A percentile compares a stretch with the other conserved stretches of the same genome.
Evolutionary conservation across 768 basidiomycete genomes (phyloP).

Genomic region (Leccinum variicolor): DNA sequence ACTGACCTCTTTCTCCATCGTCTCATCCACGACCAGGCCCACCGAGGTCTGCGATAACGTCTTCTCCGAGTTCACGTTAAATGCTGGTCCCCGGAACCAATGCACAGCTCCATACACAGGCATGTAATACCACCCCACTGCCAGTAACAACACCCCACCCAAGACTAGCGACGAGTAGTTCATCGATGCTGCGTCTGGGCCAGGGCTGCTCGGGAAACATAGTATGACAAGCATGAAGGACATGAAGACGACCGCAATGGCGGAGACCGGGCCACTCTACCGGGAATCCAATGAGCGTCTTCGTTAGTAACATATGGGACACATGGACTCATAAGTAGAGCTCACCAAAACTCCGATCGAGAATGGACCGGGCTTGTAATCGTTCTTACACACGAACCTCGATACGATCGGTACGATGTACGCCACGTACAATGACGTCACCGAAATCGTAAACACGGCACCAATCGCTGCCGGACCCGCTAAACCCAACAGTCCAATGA

Average conservation of each 20-base stretch:
- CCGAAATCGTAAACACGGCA: constrained; percentile 50
- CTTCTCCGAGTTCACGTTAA: constrained; percentile 33
- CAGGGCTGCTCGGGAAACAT: constrained; percentile 54
- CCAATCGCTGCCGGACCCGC: constrained; percentile 51
- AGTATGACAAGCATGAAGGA: constrained; percentile 56
- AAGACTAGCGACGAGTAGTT: constrained; percentile 70
- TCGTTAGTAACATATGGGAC: no score
- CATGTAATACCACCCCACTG: constrained; percentile 62
- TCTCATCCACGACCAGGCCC: background rate
- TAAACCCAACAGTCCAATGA: constrained; percentile 50
- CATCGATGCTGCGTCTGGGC: constrained; percentile 48
- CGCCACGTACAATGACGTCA: constrained; percentile 42
- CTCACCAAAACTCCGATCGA: constrained; percentile 38
- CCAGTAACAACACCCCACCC: constrained; percentile 54
- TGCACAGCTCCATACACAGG: constrained; percentile 65
- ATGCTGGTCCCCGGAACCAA: constrained; percentile 66
- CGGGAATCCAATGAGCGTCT: background rate
- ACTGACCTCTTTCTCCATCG: background rate
- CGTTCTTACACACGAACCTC: constrained; percentile 43
- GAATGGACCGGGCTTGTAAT: constrained; percentile 45
- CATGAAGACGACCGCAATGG: constrained; percentile 62
- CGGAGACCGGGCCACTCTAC: constrained; percentile 51
- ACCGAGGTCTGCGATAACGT: background rate
- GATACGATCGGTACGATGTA: constrained; percentile 45
- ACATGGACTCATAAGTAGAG: background rate